Percentiles rank a stretch among this genome's conserved stretches.
These are phyloP conservation scores for Harringtonia aguacate DNA, from an alignment of 2,329 filamentous ascomycete genomes.

Conservation along the genomic window DNA sequence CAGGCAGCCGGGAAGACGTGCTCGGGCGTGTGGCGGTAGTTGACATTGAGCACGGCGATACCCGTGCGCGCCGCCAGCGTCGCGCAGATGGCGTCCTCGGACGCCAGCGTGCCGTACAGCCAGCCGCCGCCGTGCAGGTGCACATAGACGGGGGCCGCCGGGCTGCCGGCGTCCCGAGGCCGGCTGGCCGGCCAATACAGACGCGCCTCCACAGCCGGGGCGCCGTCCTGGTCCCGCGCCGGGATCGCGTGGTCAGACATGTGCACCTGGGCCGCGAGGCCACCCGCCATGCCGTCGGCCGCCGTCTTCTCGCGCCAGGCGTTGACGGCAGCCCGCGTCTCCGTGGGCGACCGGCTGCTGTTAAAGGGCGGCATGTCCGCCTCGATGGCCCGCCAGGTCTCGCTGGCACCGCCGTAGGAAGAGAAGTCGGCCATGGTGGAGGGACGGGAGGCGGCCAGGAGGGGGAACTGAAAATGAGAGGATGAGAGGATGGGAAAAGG, in stretches of 20 bases:
- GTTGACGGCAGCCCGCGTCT: constrained; percentile 19
- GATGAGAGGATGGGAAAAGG: neutral
- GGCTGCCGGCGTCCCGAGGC: constrained; percentile 37
- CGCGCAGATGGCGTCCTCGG: constrained; percentile 42
- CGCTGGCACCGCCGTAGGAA: constrained; percentile 26
- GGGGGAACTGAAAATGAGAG: no score
- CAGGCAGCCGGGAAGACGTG: constrained; percentile 38
- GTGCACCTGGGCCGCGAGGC: constrained; percentile 16
- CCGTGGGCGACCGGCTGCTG: constrained; percentile 11
- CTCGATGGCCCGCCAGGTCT: constrained; percentile 32
- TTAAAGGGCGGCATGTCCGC: constrained; percentile 18
- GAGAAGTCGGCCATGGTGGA: constrained; percentile 18
- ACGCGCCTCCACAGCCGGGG: constrained; percentile 16
- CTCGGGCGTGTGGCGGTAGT: constrained; percentile 49
- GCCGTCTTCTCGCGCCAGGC: constrained; percentile 21
- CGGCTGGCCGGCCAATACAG: constrained; percentile 13
- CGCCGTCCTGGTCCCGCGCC: constrained; percentile 12
- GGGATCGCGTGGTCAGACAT: constrained; percentile 21
- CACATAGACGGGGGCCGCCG: constrained; percentile 19
- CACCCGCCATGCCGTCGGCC: constrained; percentile 17
- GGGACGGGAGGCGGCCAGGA: no score
- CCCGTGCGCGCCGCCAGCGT: constrained; percentile 31
- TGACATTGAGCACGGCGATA: constrained; percentile 25
- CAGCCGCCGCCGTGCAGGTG: constrained; percentile 23
- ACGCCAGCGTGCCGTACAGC: constrained; percentile 39